Conservation (phyloP, 2,329 filamentous ascomycete genomes). For the Exophiala alcalophila region DNA sequence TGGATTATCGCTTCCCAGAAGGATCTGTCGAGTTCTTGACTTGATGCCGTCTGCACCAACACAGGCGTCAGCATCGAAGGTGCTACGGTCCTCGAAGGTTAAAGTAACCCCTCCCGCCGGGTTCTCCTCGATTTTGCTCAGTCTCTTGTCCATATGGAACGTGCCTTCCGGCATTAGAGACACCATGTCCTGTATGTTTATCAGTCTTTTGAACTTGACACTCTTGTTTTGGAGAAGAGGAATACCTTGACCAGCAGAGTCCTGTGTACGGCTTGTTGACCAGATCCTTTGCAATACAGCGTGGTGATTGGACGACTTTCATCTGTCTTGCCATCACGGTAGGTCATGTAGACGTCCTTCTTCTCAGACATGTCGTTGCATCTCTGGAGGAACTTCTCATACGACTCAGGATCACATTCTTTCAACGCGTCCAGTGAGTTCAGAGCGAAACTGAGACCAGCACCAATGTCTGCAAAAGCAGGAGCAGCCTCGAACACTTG, state of each 20-base stretch:
- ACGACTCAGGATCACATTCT: constrained; percentile 42
- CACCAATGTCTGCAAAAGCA: constrained; percentile 19
- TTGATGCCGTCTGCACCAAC: constrained; percentile 64
- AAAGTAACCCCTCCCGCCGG: constrained; percentile 32
- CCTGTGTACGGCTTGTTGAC: background rate
- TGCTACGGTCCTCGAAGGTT: constrained; percentile 47
- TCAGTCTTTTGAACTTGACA: background rate
- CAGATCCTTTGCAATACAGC: constrained; percentile 4
- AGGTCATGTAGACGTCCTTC: constrained; percentile 4
- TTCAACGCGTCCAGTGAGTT: constrained; percentile 10
- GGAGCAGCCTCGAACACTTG: constrained; percentile 28
- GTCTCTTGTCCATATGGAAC: constrained; percentile 37
- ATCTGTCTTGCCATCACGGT: constrained; percentile 1
- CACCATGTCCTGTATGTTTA: background rate
- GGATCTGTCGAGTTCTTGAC: constrained; percentile 45
- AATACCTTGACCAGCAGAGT: constrained; percentile 1
- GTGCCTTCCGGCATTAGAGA: constrained; percentile 33
- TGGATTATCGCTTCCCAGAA: constrained; percentile 4
- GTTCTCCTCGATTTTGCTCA: constrained; percentile 34
- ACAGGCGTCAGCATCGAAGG: constrained; percentile 44
- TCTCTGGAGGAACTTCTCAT: constrained; percentile 38
- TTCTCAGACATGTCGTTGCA: constrained; percentile 5
- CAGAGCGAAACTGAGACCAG: constrained; percentile 10
- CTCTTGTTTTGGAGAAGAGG: background rate
- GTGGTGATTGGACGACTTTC: constrained; percentile 1